These are phyloP conservation scores for Durusdinium trenchii DNA, from an alignment of 73 alveolate genomes.

Conservation along the genomic window DNA sequence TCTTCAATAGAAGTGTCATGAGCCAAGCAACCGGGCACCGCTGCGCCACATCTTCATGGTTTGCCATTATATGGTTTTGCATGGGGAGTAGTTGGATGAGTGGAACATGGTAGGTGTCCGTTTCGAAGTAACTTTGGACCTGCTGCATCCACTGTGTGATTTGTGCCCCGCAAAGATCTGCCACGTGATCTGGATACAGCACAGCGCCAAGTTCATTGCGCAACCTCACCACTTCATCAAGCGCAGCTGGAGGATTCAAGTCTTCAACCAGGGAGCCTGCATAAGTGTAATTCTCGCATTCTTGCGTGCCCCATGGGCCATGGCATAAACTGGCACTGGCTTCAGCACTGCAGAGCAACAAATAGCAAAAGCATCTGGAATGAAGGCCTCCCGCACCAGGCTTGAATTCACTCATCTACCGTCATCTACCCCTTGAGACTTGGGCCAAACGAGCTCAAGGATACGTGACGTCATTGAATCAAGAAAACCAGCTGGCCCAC, in stretches of 20 bases:
- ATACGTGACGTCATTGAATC: not conserved
- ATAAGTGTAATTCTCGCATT: slow-evolving; percentile 22
- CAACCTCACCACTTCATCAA: not conserved
- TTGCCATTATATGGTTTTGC: slow-evolving; percentile 36
- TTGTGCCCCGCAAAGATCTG: not conserved
- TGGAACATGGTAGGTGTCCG: not conserved
- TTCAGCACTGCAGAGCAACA: not conserved
- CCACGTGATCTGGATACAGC: not conserved
- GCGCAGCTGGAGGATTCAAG: not conserved
- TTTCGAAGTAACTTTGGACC: not conserved
- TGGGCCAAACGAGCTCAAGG: not conserved
- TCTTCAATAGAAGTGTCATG: slow-evolving; percentile 27
- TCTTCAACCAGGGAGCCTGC: slow-evolving; percentile 56
- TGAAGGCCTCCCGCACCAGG: too few species aligned
- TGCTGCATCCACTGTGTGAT: slow-evolving; percentile 35
- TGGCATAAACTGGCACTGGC: not conserved
- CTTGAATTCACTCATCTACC: too few species aligned
- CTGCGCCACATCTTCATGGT: slow-evolving; percentile 26
- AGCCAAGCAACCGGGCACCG: slow-evolving; percentile 21
- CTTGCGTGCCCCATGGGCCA: slow-evolving; percentile 4
- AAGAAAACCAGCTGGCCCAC: not conserved
- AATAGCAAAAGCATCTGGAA: too few species aligned
- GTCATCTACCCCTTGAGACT: not conserved
- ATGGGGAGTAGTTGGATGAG: not conserved
- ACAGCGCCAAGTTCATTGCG: not conserved